Conservation (phyloP, 495 filamentous ascomycete genomes). For the Xylaria telfairii region DNA sequence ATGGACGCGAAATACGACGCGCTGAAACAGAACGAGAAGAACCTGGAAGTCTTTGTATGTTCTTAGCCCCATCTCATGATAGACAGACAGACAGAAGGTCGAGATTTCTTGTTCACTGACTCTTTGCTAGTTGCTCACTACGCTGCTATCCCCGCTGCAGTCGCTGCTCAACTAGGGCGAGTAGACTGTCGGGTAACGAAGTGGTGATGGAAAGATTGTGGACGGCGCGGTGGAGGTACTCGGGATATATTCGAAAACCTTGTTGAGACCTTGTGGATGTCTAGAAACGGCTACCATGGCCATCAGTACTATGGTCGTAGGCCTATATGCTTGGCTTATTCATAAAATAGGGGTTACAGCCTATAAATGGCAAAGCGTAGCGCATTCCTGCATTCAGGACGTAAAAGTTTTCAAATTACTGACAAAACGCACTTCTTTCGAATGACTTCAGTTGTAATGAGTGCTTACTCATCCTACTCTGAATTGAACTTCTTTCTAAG, state of each 20-base stretch:
- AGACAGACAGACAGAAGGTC: too few species aligned
- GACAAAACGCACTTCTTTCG: too few species aligned
- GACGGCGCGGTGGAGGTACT: background rate
- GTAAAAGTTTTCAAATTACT: too few species aligned
- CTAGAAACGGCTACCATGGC: too few species aligned
- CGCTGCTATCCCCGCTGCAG: slow-evolving; percentile 24
- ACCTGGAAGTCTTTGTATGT: slow-evolving; percentile 24
- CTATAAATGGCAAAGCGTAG: background rate
- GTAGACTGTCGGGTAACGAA: background rate
- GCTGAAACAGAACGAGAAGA: slow-evolving; percentile 12
- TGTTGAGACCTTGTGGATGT: too few species aligned
- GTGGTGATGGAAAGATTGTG: background rate
- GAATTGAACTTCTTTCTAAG: background rate
- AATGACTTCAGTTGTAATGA: too few species aligned
- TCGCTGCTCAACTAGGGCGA: slow-evolving; percentile 11
- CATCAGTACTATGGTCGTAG: too few species aligned
- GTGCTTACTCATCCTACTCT: too few species aligned
- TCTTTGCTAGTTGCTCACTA: slow-evolving; percentile 22
- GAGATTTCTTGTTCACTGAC: background rate
- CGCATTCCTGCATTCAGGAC: too few species aligned
- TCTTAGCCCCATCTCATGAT: background rate
- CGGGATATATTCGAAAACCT: background rate
- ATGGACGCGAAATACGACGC: slow-evolving; percentile 19
- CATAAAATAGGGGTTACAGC: background rate
- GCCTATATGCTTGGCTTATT: background rate